Conservation (phyloP, 441 rosid genomes). For the Bocquillonia castaneifolia region DNA sequence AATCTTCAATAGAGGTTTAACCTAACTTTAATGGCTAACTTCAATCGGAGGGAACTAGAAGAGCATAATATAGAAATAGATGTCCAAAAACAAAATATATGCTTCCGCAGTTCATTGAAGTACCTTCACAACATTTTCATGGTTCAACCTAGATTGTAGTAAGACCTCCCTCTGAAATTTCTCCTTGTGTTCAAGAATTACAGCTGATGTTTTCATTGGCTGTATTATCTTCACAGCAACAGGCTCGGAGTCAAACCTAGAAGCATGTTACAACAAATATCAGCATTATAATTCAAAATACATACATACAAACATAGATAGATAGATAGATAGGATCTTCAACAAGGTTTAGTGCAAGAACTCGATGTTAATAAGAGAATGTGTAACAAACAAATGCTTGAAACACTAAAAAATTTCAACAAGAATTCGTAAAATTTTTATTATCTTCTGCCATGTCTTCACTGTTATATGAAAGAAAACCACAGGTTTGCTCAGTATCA, state of each 20-base stretch:
- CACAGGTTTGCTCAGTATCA: neutral
- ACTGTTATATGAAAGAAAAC: neutral
- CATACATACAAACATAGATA: too few species aligned
- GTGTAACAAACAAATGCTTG: neutral
- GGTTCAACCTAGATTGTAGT: conserved; percentile 43
- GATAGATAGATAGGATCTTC: too few species aligned
- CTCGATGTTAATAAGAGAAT: conserved; percentile 5
- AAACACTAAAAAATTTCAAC: neutral
- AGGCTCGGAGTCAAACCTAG: conserved; percentile 32
- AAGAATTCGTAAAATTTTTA: neutral
- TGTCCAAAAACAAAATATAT: neutral
- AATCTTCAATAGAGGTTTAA: neutral
- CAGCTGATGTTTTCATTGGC: conserved; percentile 37
- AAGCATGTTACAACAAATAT: conserved; percentile 15
- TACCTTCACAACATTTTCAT: conserved; percentile 59
- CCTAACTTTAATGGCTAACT: neutral
- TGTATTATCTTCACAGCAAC: conserved; percentile 61
- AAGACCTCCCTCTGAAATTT: conserved; percentile 53
- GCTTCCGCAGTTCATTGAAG: too few species aligned
- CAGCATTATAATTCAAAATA: neutral
- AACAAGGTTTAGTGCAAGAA: neutral
- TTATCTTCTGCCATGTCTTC: neutral
- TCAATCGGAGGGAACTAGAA: conserved; percentile 1
- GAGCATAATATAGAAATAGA: neutral
- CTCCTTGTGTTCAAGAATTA: conserved; percentile 32